A percentile compares a stretch with the other conserved stretches of the same genome.
Conservation (phyloP, 495 filamentous ascomycete genomes). For the Coniosporium apollinis region DNA sequence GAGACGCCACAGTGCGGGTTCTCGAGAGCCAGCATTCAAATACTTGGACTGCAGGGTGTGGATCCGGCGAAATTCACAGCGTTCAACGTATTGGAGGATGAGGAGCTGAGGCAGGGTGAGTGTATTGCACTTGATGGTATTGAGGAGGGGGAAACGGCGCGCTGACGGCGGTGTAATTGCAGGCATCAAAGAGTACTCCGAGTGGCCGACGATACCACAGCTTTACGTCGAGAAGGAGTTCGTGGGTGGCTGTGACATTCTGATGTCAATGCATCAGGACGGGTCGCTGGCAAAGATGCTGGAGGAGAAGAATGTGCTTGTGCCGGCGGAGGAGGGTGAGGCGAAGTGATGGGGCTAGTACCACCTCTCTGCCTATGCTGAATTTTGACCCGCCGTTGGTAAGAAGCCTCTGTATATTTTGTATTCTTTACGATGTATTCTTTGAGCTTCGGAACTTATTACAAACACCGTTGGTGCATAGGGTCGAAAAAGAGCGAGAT, state of each 20-base stretch:
- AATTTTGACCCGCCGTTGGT: neutral
- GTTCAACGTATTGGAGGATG: slow-evolving; percentile 89
- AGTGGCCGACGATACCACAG: slow-evolving; percentile 97
- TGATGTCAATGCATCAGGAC: slow-evolving; percentile 95
- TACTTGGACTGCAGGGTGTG: slow-evolving; percentile 84
- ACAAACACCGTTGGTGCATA: neutral
- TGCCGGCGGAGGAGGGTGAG: slow-evolving; percentile 15
- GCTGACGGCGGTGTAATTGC: slow-evolving; percentile 9
- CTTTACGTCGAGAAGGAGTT: slow-evolving; percentile 92
- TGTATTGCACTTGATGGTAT: slow-evolving; percentile 1
- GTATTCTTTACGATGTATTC: neutral
- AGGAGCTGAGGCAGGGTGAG: slow-evolving; percentile 70
- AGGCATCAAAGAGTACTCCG: slow-evolving; percentile 98
- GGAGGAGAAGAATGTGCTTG: slow-evolving; percentile 75
- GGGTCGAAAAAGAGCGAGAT: neutral
- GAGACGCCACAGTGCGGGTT: slow-evolving; percentile 97
- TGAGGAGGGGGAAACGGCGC: neutral
- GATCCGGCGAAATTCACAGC: slow-evolving; percentile 93
- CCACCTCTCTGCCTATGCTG: neutral
- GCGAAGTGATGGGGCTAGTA: neutral
- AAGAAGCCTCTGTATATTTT: neutral
- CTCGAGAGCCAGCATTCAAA: slow-evolving; percentile 87
- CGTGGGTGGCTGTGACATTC: slow-evolving; percentile 89
- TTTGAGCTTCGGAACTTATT: neutral
- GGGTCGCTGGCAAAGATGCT: slow-evolving; percentile 82